A percentile compares a stretch with the other conserved stretches of the same genome.
Evolutionary conservation across 2,329 filamentous ascomycete species (phyloP).

Genomic region (Emmonsia crescens): DNA sequence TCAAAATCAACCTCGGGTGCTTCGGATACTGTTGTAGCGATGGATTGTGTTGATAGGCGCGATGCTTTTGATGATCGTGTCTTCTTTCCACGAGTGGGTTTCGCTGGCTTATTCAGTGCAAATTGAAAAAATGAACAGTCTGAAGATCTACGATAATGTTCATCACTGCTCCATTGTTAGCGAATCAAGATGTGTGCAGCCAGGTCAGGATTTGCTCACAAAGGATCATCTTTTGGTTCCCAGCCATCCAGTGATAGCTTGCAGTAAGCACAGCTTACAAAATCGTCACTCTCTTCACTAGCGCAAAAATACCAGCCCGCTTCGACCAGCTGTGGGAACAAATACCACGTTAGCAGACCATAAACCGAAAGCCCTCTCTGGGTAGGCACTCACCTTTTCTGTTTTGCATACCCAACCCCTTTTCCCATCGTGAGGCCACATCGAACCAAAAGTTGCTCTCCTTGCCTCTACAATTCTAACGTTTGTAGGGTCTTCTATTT

Average conservation of each 20-base stretch:
- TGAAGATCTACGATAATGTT: slow-evolving; percentile 70
- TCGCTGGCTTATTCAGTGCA: slow-evolving; percentile 44
- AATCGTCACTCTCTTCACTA: slow-evolving; percentile 69
- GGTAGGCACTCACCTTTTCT: slow-evolving; percentile 54
- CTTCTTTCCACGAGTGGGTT: slow-evolving; percentile 47
- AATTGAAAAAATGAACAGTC: slow-evolving; percentile 76
- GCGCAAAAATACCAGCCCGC: slow-evolving; percentile 94
- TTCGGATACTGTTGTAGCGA: slow-evolving; percentile 35
- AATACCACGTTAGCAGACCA: slow-evolving; percentile 7
- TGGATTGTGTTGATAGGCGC: slow-evolving; percentile 47
- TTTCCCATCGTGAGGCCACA: slow-evolving; percentile 84
- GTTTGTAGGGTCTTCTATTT: slow-evolving; percentile 61
- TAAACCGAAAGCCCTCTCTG: slow-evolving; percentile 1
- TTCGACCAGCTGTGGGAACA: slow-evolving; percentile 57
- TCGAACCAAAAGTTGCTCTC: slow-evolving; percentile 67
- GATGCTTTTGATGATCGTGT: slow-evolving; percentile 57
- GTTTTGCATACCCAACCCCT: slow-evolving; percentile 82
- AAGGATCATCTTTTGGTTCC: slow-evolving; percentile 84
- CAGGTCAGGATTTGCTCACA: slow-evolving; percentile 43
- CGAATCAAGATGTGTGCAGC: slow-evolving; percentile 10
- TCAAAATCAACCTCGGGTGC: slow-evolving; percentile 33
- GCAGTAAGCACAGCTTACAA: slow-evolving; percentile 86
- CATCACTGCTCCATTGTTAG: slow-evolving; percentile 48
- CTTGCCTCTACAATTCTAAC: slow-evolving; percentile 64
- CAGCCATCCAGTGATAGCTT: slow-evolving; percentile 82